Base-by-base conservation (phyloP, 257 asterid species). In the Lycium ferocissimum region DNA sequence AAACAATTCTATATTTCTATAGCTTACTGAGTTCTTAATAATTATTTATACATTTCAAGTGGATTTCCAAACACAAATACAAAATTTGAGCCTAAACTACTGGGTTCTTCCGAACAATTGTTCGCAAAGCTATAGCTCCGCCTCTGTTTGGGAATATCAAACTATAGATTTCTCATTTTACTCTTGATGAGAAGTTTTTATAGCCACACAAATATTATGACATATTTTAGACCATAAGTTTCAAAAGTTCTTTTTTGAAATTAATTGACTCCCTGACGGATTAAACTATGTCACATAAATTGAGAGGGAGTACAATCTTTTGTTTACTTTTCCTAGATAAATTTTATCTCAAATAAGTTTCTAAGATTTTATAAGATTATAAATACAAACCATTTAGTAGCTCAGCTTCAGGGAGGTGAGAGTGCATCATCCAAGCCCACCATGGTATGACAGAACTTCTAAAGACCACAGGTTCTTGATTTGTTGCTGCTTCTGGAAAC, bases 391-490 rank as follows among this genome's bases (percentile, higher is more conserved):
- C 94, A 83, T 93, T 92, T 37, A 94, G 90, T 22, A 83, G 89
- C 92, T 93, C 95, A 7, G 98, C 97, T 82, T 92, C 90, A 0
- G 95, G 93, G 75, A 93, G 95, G 84, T 92, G 95, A 85, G 94
- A 92, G 83, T 86, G 94, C 76, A 83, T 66, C 63, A 93, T 90
- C 97, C 95, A 94, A 10, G 95, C 95, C 97, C 97, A 94, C 95
- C 90, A 89, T 22, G 95, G 97, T 81, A 94, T 87, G 84, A 91
- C 81, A 0, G 95, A 91, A 92, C 92, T 93, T 88, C 92, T 86
- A 71, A 94, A 94, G 49, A 85, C 61, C 61, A 94, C 95, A 1
- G 95, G 91, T 37, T 92, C 92, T 59, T 93, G 89, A 53, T 94
- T 92, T 65, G 88, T 89, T 73, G 98, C 87, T 54, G 91, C 91